Evolutionary conservation across 345 rosid genomes (phyloP).

Genomic region (Citrus sp.): DNA sequence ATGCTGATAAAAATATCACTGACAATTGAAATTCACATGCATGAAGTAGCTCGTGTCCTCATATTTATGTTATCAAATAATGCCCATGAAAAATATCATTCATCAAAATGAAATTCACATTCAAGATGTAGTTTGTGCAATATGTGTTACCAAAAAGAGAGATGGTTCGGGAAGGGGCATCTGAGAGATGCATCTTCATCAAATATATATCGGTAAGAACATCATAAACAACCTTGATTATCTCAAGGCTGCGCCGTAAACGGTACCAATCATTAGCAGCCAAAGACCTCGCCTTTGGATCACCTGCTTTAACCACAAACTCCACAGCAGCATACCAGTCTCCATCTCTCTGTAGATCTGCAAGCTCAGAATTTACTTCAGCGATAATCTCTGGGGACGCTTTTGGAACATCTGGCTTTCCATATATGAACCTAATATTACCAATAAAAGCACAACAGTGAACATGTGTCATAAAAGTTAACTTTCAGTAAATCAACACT

Average conservation of each 20-base stretch:
- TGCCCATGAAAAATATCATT: not conserved
- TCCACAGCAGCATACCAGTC: slow-evolving; percentile 89
- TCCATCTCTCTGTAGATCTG: slow-evolving; percentile 44
- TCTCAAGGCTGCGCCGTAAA: slow-evolving; percentile 88
- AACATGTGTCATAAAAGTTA: not conserved
- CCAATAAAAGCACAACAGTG: slow-evolving; percentile 4
- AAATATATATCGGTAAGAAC: not conserved
- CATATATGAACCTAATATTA: slow-evolving; percentile 67
- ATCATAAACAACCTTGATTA: slow-evolving; percentile 63
- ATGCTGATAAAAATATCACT: not conserved
- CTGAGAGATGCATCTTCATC: not conserved
- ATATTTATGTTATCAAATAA: not conserved
- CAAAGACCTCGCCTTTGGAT: slow-evolving; percentile 55
- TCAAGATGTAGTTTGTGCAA: not conserved
- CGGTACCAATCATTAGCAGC: slow-evolving; percentile 90
- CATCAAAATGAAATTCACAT: not conserved
- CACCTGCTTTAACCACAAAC: slow-evolving; percentile 73
- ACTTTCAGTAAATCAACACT: not conserved
- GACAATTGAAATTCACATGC: not conserved
- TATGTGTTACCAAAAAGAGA: not conserved
- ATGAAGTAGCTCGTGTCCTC: not conserved
- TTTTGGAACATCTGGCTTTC: slow-evolving; percentile 90
- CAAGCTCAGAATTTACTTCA: slow-evolving; percentile 59
- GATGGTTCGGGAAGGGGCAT: not conserved
- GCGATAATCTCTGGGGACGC: slow-evolving; percentile 67